Conservation (phyloP, 169 alveolate genomes). For the Eimeria necatrix region DNA sequence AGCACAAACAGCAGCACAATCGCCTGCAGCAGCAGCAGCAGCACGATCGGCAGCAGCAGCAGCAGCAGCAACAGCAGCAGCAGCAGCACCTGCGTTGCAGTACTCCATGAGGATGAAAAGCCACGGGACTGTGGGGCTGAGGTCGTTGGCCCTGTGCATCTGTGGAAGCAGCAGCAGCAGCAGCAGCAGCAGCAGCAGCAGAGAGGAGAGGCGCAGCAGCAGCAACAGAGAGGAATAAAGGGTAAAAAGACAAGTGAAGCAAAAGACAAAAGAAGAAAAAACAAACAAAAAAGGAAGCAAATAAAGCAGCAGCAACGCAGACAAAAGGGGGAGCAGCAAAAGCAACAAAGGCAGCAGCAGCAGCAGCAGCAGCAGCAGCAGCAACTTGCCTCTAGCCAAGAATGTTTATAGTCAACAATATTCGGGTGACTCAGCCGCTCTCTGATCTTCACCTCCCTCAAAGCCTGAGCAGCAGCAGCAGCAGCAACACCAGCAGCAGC, state of each 20-base stretch:
- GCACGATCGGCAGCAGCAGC: conserved; percentile 20
- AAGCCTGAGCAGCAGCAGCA: conserved; percentile 11
- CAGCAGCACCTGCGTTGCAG: conserved; percentile 88
- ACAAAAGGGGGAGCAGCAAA: too few species aligned
- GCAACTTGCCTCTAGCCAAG: conserved; percentile 61
- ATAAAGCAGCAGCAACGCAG: background rate
- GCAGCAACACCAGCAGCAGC: conserved; percentile 2
- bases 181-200: conserved; percentile 10
- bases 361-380: background rate
- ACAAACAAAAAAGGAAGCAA: background rate
- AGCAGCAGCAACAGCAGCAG: conserved; percentile 9
- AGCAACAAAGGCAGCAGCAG: too few species aligned
- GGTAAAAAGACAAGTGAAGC: background rate
- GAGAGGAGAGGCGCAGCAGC: background rate
- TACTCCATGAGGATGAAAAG: conserved; percentile 91
- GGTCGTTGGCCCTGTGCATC: conserved; percentile 85
- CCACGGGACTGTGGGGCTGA: conserved; percentile 91
- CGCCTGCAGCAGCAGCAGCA: background rate
- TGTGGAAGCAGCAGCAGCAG: conserved; percentile 18
- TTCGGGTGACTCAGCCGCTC: conserved; percentile 89
- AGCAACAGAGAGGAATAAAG: background rate
- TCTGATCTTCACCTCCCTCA: conserved; percentile 89
- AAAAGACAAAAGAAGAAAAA: background rate
- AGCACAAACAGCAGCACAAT: background rate
- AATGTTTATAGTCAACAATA: conserved; percentile 78